Conservation (phyloP, 192 early-diverging fungal species). For the Coemansia sp. region DNA sequence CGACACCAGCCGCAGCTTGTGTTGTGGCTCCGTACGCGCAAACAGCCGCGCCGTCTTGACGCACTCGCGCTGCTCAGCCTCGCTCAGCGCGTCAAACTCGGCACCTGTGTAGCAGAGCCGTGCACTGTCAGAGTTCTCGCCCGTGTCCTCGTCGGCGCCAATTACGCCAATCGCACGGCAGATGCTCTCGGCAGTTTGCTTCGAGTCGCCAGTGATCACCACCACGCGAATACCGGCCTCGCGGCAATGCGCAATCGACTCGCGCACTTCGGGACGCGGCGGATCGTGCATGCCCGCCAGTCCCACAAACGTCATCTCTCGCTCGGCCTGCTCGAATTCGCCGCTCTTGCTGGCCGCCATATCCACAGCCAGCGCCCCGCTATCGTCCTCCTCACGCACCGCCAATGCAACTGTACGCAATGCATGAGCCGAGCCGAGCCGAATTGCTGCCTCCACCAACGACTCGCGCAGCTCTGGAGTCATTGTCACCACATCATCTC, state of each 20-base stretch:
- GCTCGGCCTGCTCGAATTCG: constrained; percentile 70
- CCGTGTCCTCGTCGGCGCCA: constrained; percentile 58
- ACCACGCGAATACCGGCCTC: constrained; percentile 97
- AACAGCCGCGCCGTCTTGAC: constrained; percentile 80
- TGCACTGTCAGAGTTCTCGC: constrained; percentile 46
- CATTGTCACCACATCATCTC: constrained; percentile 58
- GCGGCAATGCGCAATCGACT: constrained; percentile 81
- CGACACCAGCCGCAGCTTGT: constrained; percentile 94
- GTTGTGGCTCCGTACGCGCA: constrained; percentile 91
- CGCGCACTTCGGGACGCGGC: constrained; percentile 86
- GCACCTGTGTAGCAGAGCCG: constrained; percentile 80
- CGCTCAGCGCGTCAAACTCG: constrained; percentile 87
- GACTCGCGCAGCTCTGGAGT: constrained; percentile 61
- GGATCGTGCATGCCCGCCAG: constrained; percentile 97
- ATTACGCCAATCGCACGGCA: constrained; percentile 96
- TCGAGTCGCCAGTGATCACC: constrained; percentile 98
- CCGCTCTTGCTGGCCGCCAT: constrained; percentile 30
- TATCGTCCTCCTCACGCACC: constrained; percentile 63
- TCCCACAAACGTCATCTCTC: constrained; percentile 90
- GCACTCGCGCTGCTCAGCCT: constrained; percentile 68
- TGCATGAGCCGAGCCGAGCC: constrained; percentile 73
- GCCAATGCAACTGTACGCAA: constrained; percentile 93
- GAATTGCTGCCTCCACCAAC: constrained; percentile 65
- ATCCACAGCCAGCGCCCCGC: constrained; percentile 56
- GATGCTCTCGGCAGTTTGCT: constrained; percentile 95